phyloP scores from a whole-genome alignment of 2,329 filamentous ascomycete species.

The Aspergillus glaucus region DNA sequence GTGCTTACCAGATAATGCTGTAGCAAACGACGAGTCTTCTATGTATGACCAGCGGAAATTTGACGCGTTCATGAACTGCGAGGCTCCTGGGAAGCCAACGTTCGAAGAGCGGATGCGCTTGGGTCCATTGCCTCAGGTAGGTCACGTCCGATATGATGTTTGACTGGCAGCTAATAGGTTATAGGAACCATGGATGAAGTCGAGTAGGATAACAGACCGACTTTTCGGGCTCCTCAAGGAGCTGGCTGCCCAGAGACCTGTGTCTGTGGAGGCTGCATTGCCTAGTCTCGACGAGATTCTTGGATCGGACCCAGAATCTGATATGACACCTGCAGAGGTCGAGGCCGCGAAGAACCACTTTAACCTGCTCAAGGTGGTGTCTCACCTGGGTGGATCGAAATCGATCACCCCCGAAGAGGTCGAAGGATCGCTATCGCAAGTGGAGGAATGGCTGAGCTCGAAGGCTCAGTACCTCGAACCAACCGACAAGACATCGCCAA shows the following conservation, averaged over 20 bases:
- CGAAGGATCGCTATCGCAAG: slow-evolving; percentile 20
- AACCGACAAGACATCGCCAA: slow-evolving; percentile 14
- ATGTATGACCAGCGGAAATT: slow-evolving; percentile 32
- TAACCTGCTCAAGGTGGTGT: slow-evolving; percentile 27
- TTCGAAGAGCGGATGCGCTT: slow-evolving; percentile 35
- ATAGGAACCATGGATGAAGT: slow-evolving; percentile 32
- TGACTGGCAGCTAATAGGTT: slow-evolving; percentile 13
- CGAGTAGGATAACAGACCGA: slow-evolving; percentile 27
- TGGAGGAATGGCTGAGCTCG: slow-evolving; percentile 27
- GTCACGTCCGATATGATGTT: slow-evolving; percentile 2
- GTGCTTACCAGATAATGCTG: slow-evolving; percentile 2
- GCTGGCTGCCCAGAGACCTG: slow-evolving; percentile 25
- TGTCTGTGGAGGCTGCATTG: slow-evolving; percentile 20
- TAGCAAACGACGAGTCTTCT: slow-evolving; percentile 25
- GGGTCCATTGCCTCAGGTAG: slow-evolving; percentile 35
- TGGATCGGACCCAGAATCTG: slow-evolving; percentile 17
- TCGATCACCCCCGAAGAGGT: slow-evolving; percentile 22
- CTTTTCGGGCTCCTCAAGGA: slow-evolving; percentile 30
- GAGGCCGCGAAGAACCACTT: slow-evolving; percentile 28
- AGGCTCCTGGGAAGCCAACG: slow-evolving; percentile 25
- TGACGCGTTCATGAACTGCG: slow-evolving; percentile 37
- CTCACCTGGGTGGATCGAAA: slow-evolving; percentile 30
- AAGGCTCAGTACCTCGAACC: slow-evolving; percentile 18
- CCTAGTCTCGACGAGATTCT: slow-evolving; percentile 21
- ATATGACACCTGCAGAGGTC: slow-evolving; percentile 32